Evolutionary conservation across 352 stramenopile species (phyloP), one percentile per base, ranked within the genome.

Genomic region (Phytophthora quininea): DNA sequence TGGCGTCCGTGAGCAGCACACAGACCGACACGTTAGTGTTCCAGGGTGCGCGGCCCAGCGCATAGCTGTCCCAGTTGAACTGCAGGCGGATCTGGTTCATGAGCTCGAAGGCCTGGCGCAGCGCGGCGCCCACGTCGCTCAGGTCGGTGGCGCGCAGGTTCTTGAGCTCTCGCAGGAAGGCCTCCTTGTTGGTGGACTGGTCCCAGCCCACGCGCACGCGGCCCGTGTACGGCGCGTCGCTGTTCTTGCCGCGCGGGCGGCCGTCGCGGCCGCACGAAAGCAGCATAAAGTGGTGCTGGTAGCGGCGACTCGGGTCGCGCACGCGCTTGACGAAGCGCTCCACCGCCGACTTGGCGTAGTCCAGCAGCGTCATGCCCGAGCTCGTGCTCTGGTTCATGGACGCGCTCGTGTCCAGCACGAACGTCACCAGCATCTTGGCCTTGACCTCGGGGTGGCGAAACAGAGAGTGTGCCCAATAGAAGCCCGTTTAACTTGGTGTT

Each of bases 341-440:
- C 35, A 95, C 86, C 9, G 89, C 87, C 37, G 86, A 95, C 78
- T 96, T 96, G 74, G 89, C 89, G 58, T 89, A 95, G 74, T 96
- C 89, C 52, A 96, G 74, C 62, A 96, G 76, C 63, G 89, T 95
- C 89, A 96, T 96, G 55, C 89, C 89, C 55, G 79, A 91, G 76
- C 76, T 92, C 47, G 87, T 95, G 65, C 80, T 90, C 84, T 96
- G 89, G 71, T 93, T 95, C 89, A 96, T 96, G 49, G 89, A 96
- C 80, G 87, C 89, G 61, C 81, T 92, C 73, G 89, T 96, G 77
- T 96, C 89, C 67, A 96, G 82, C 70, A 96, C 88, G 73, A 96
- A 96, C 70, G 86, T 94, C 74, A 96, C 87, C 19, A 96, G 74
- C 89, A 96, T 96, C 33, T 40, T 56, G 14, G 12, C 49, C 40